Evolutionary conservation across 2,329 filamentous ascomycete species (phyloP).

Genomic region (Cadophora luteo-olivacea): DNA sequence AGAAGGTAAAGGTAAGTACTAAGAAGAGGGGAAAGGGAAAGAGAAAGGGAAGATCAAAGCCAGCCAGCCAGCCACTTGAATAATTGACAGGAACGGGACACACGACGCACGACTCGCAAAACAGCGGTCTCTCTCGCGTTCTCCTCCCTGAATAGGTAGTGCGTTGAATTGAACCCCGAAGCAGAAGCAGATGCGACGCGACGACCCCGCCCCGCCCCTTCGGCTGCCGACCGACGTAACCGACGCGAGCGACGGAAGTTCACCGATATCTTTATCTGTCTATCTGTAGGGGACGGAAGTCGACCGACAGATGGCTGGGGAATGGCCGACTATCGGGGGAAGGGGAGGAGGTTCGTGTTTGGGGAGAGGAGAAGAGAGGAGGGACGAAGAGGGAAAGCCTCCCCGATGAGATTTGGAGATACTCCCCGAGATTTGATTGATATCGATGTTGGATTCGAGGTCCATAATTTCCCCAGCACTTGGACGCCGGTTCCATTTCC

Average conservation of each 20-base stretch:
- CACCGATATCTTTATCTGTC: too few relatives aligned
- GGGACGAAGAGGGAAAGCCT: neutral
- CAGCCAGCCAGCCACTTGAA: neutral
- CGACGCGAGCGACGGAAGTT: too few relatives aligned
- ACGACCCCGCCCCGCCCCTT: neutral
- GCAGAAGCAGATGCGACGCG: too few relatives aligned
- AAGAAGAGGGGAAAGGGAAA: neutral
- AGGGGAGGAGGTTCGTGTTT: too few relatives aligned
- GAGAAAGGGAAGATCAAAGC: neutral
- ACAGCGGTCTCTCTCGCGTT: slow-evolving; percentile 7
- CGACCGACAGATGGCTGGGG: neutral
- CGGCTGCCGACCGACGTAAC: neutral
- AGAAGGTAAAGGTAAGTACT: too few relatives aligned
- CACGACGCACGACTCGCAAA: neutral
- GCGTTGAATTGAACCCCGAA: neutral
- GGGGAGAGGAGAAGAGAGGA: too few relatives aligned
- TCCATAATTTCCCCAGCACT: neutral
- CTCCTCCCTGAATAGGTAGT: slow-evolving; percentile 3
- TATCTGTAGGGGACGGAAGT: neutral
- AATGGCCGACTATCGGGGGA: neutral
- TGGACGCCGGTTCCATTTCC: neutral
- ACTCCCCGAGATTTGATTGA: slow-evolving; percentile 1
- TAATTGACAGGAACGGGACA: too few relatives aligned
- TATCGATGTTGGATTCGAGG: neutral
- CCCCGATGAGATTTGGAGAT: neutral